Evolutionary conservation across 1,284 basidiomycete genomes (phyloP), one percentile per base, ranked within the genome.

Genomic region (Rhodotorula sp.): DNA sequence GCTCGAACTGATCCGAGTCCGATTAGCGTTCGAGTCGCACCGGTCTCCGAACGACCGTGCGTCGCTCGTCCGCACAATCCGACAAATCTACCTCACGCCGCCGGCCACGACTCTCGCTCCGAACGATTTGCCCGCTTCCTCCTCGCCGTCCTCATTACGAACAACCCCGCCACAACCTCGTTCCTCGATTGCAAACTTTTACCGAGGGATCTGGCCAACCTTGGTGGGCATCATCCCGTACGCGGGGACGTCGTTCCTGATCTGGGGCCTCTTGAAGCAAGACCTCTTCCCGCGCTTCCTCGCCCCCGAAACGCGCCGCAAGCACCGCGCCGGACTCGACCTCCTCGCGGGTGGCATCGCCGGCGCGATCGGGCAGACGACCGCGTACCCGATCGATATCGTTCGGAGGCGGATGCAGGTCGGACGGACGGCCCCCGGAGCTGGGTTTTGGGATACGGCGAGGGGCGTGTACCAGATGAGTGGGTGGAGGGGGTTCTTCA

Each of bases 381-480:
- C 88, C 5, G 93, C 93, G 28, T 99, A 99, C 80, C 97, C 97
- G 1, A 93, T 99, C 78, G 97, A 99, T 80, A 90, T 99, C 62
- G 86, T 98, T 49, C 86, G 97, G 55, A 84, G 97, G 66, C 85
- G 93, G 68, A 97, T 98, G 91, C 97, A 99, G 82, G 93, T 99
- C 6, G 95, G 94, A 18, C 15, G 54, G 54, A 55, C 54, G 12
- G 54, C 54, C 7, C 95, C 94, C 2, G 31, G 47, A 15, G 90
- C 90, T 0, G 85, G 87, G 15, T 92, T 90, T 87, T 85, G 86
- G 68, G 92, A 95, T 81, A 93, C 92, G 0, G 85, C 89, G 21
- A 80, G 81, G 55, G 82, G 83, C 21, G 88, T 99, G 28, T 97
- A 89, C 85, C 79, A 79, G 15, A 82, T 85, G 14, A 83, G 85